Evolutionary conservation across 805 yeast genomes (phyloP).

Genomic region (Starmerella apicola): DNA sequence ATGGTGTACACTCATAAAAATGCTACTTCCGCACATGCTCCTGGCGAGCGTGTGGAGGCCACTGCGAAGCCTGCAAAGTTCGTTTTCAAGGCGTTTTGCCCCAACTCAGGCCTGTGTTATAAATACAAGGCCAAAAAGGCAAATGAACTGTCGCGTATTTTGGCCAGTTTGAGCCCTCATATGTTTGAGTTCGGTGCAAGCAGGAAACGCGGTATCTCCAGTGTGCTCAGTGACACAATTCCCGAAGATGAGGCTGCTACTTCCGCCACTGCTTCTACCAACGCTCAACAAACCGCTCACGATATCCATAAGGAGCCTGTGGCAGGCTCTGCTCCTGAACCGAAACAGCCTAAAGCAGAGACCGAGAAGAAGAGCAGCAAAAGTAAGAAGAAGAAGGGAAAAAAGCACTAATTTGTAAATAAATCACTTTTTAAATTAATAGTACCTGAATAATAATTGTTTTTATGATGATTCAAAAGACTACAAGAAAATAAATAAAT

Average conservation of each 20-base stretch:
- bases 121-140: constrained; percentile 45
- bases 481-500: too few relatives aligned
- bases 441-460: too few relatives aligned
- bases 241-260: constrained; percentile 12
- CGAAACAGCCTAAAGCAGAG: constrained; percentile 1
- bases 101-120: constrained; percentile 50
- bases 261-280: constrained; percentile 1
- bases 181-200: constrained; percentile 20
- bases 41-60: constrained; percentile 23
- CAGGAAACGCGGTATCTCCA: constrained; percentile 24
- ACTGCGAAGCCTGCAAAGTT: constrained; percentile 26
- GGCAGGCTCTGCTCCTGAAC: too few relatives aligned
- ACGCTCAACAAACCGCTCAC: too few relatives aligned
- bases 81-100: constrained; percentile 52
- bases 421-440: not conserved
- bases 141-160: constrained; percentile 62
- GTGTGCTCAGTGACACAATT: constrained; percentile 24
- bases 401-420: constrained; percentile 13
- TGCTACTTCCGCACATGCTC: constrained; percentile 14
- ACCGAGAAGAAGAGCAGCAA: constrained; percentile 20
- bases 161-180: constrained; percentile 53
- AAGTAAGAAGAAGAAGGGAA: constrained; percentile 22
- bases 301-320: too few relatives aligned
- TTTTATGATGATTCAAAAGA: too few relatives aligned
- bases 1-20: constrained; percentile 31